phyloP scores from a whole-genome alignment of 2,329 filamentous ascomycete genomes.

The Blumeria hordei region DNA sequence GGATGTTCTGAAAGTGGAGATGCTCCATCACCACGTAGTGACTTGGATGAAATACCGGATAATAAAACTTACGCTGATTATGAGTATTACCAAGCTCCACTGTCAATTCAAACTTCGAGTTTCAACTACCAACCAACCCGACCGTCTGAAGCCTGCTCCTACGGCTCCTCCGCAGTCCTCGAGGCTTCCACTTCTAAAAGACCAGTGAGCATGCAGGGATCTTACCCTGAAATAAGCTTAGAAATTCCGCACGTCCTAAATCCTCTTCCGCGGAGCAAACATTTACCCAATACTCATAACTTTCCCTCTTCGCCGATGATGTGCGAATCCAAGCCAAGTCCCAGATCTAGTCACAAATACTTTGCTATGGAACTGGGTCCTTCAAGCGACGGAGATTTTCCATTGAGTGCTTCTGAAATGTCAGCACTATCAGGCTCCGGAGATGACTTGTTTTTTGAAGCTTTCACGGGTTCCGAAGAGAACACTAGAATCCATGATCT shows the following conservation, averaged over 20 bases:
- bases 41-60: conserved; percentile 18
- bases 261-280: neutral
- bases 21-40: conserved; percentile 26
- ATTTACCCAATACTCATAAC: neutral
- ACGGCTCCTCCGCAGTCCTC: neutral
- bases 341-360: neutral
- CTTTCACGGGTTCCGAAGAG: too few species aligned
- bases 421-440: too few species aligned
- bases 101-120: conserved; percentile 16
- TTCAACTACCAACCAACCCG: conserved; percentile 15
- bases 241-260: neutral
- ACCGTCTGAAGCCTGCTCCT: conserved; percentile 4
- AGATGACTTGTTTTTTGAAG: too few species aligned
- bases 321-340: neutral
- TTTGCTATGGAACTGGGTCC: neutral
- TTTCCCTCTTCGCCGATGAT: neutral
- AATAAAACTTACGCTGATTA: conserved; percentile 15
- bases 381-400: too few species aligned
- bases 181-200: neutral
- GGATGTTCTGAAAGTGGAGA: conserved; percentile 31
- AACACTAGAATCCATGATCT: too few species aligned
- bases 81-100: conserved; percentile 16
- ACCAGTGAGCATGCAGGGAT: neutral
- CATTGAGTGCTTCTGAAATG: too few species aligned
- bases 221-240: neutral